These are phyloP conservation scores for Ustilago curta DNA, from an alignment of 1,284 basidiomycete species.

Conservation along the genomic window DNA sequence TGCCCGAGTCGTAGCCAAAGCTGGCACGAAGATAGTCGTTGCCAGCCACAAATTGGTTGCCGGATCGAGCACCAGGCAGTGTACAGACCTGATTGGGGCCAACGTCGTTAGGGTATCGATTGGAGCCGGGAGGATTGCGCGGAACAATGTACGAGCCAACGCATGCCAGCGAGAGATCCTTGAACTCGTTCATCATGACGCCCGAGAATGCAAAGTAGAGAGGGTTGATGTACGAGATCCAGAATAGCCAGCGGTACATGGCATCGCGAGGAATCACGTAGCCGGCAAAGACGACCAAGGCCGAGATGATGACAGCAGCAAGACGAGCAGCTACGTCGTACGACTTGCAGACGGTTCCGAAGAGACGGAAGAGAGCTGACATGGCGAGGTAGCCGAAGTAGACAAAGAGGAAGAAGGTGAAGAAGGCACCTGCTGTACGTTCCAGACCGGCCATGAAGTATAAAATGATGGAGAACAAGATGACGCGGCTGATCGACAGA, in stretches of 20 bases:
- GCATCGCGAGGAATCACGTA: constrained; percentile 76
- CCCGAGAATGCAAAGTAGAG: constrained; percentile 74
- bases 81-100: constrained; percentile 54
- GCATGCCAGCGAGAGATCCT: constrained; percentile 45
- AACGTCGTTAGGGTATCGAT: constrained; percentile 34
- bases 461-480: constrained; percentile 74
- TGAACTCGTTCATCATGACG: constrained; percentile 74
- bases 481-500: constrained; percentile 74
- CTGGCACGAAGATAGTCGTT: constrained; percentile 45
- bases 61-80: constrained; percentile 32
- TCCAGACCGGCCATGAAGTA: constrained; percentile 77
- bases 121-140: constrained; percentile 33
- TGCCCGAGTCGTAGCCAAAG: constrained; percentile 42
- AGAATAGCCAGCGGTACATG: constrained; percentile 70
- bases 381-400: constrained; percentile 70
- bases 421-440: constrained; percentile 71
- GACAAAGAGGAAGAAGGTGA: constrained; percentile 61
- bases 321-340: constrained; percentile 66
- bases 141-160: constrained; percentile 54
- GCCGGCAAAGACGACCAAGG: constrained; percentile 77
- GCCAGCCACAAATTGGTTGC: constrained; percentile 41
- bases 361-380: constrained; percentile 71
- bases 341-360: constrained; percentile 73
- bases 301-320: constrained; percentile 74
- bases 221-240: constrained; percentile 69